phyloP scores from a whole-genome alignment of 768 basidiomycete species.

The Tulasnella sp. region DNA sequence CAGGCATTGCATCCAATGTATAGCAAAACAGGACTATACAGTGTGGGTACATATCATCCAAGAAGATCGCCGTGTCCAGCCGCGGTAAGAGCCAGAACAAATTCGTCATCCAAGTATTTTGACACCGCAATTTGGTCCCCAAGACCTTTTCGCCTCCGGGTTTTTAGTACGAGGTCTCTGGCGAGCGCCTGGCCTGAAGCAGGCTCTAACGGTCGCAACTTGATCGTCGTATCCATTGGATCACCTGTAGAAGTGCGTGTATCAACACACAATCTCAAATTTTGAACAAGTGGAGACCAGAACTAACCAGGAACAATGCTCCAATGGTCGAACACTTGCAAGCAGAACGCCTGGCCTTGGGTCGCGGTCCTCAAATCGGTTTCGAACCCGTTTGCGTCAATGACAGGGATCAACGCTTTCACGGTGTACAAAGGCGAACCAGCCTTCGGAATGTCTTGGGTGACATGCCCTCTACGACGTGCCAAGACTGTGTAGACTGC shows the following conservation, averaged over 20 bases:
- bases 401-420: slow-evolving; percentile 95
- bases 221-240: slow-evolving; percentile 94
- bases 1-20: too few relatives aligned
- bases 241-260: slow-evolving; percentile 52
- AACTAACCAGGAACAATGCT: slow-evolving; percentile 86
- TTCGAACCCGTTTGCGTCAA: slow-evolving; percentile 98
- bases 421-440: slow-evolving; percentile 97
- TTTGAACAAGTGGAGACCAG: background rate
- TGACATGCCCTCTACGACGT: slow-evolving; percentile 97
- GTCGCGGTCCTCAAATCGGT: slow-evolving; percentile 96
- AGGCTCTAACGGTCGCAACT: slow-evolving; percentile 90
- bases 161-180: slow-evolving; percentile 91
- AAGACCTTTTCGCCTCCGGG: slow-evolving; percentile 88
- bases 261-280: background rate
- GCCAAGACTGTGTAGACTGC: slow-evolving; percentile 98
- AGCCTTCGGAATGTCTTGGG: slow-evolving; percentile 94
- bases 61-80: slow-evolving; percentile 93
- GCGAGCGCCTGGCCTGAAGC: slow-evolving; percentile 94
- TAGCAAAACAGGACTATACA: too few relatives aligned
- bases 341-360: slow-evolving; percentile 97
- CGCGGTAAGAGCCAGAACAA: slow-evolving; percentile 87
- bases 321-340: slow-evolving; percentile 98
- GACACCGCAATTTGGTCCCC: slow-evolving; percentile 96
- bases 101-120: slow-evolving; percentile 95
- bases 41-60: slow-evolving; percentile 33